Percentiles rank a stretch among this genome's conserved stretches.
These are phyloP conservation scores for Vigna hirtella DNA, from an alignment of 306 rosid species.

Conservation along the genomic window DNA sequence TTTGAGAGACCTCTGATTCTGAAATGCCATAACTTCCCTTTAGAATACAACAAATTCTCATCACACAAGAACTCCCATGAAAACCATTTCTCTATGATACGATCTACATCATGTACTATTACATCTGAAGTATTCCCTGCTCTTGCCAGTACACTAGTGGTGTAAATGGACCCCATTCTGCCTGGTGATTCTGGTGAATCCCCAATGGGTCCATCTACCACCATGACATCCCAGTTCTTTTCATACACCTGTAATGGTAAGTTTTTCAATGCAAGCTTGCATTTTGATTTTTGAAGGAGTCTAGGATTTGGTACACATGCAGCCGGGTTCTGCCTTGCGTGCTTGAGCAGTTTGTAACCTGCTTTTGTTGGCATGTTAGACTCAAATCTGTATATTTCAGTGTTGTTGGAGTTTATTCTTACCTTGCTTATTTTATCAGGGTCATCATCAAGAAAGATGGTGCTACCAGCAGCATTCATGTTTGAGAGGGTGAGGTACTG, in stretches of 20 bases:
- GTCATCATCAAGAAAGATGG: conserved; percentile 76
- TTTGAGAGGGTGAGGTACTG: conserved; percentile 72
- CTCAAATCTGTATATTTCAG: conserved; percentile 62
- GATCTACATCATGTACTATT: conserved; percentile 77
- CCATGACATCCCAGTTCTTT: conserved; percentile 77
- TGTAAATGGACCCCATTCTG: conserved; percentile 81
- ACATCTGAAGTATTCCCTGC: conserved; percentile 65
- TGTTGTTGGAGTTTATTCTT: conserved; percentile 55
- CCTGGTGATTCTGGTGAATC: conserved; percentile 74
- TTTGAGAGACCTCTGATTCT: conserved; percentile 62
- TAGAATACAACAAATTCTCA: conserved; percentile 80
- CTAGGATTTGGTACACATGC: conserved; percentile 58
- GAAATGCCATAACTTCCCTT: conserved; percentile 84
- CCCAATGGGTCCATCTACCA: conserved; percentile 86
- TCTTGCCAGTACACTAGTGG: conserved; percentile 79
- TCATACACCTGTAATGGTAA: conserved; percentile 75
- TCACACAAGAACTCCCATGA: conserved; percentile 94
- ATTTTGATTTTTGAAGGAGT: conserved; percentile 65
- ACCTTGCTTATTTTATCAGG: conserved; percentile 48
- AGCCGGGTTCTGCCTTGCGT: conserved; percentile 66
- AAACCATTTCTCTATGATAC: conserved; percentile 90
- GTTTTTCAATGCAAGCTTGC: conserved; percentile 74
- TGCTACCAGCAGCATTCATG: conserved; percentile 75
- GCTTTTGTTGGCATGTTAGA: conserved; percentile 64
- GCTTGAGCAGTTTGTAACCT: conserved; percentile 72